Conservation (phyloP, 306 rosid genomes). For the Neltuma alba region DNA sequence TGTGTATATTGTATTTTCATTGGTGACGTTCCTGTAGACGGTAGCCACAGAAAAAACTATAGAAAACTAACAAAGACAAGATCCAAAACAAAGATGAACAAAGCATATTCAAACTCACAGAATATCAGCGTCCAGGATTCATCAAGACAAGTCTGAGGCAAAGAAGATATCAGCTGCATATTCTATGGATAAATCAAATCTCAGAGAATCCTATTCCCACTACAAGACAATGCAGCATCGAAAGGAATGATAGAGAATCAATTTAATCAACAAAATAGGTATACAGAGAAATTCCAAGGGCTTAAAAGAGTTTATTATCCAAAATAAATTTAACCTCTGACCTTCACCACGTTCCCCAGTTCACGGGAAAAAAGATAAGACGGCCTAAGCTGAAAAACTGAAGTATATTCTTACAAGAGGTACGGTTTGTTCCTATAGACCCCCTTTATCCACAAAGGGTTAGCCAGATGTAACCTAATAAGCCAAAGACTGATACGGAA, state of each 20-base stretch:
- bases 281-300: constrained; percentile 28
- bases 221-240: constrained; percentile 26
- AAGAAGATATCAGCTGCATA: constrained; percentile 23
- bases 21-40: not conserved
- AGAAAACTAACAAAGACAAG: not conserved
- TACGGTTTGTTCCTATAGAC: constrained; percentile 40
- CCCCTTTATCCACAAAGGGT: constrained; percentile 37
- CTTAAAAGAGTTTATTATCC: constrained; percentile 22
- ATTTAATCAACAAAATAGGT: constrained; percentile 30
- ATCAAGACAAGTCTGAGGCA: constrained; percentile 13
- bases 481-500: not conserved
- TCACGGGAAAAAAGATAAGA: constrained; percentile 6
- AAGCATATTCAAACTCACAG: constrained; percentile 27
- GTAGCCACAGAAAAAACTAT: not conserved
- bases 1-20: constrained; percentile 11
- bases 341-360: constrained; percentile 28
- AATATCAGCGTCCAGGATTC: constrained; percentile 12
- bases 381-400: constrained; percentile 38
- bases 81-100: constrained; percentile 13
- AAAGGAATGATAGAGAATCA: constrained; percentile 24
- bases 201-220: constrained; percentile 12
- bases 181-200: constrained; percentile 26
- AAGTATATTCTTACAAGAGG: constrained; percentile 30
- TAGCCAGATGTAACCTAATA: constrained; percentile 23
- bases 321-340: constrained; percentile 41